Evolutionary conservation across 2,329 filamentous ascomycete species (phyloP), one percentile per base, ranked within the genome.

Genomic region (Pyrenophora teres): DNA sequence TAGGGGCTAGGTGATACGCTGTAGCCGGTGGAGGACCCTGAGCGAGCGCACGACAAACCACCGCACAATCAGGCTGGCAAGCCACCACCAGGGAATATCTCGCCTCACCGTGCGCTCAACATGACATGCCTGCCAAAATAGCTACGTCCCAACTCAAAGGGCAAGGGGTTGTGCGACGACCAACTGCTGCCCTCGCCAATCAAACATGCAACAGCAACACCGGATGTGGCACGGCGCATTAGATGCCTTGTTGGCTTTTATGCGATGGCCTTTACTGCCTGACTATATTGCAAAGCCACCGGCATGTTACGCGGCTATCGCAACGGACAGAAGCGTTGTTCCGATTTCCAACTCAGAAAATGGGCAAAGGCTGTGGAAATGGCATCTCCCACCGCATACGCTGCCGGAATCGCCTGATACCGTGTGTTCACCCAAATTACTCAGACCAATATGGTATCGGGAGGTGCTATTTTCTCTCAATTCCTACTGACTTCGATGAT

Each of bases 131-230:
- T 30, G 27, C 12, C 27, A 9, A 13, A 7, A n/a, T 27, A 38
- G 18, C 40, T 44, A 32, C 40, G 15, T 32, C 40, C 30, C 40
- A 38, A 31, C 38, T 39, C 42, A 21, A 33, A 49, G 32, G 40
- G 46, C 33, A 38, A 44, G 32, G 40, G 25, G 25, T 49, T 44
- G 23, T 49, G 40, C 40, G 33, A 40, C 46, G 19, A 32, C 38
- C 39, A 13, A 40, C 18, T 48, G 18, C 19, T 27, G 5, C 19
- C 25, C 36, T 38, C 25, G n/a, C 40, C 40, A 49, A 49, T 49
- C 46, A 44, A 33, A 7, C 21, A 30, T 38, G 37, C 25, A 31
- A 13, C n/a, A 40, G 21, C 18, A 37, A n/a, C 46, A 37, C 46
- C 33, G 27, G 30, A 44, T 42, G 39, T 32, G 40, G 40, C 46